Base-by-base conservation (phyloP, 257 asterid species). In the Forsythia viridissima region DNA sequence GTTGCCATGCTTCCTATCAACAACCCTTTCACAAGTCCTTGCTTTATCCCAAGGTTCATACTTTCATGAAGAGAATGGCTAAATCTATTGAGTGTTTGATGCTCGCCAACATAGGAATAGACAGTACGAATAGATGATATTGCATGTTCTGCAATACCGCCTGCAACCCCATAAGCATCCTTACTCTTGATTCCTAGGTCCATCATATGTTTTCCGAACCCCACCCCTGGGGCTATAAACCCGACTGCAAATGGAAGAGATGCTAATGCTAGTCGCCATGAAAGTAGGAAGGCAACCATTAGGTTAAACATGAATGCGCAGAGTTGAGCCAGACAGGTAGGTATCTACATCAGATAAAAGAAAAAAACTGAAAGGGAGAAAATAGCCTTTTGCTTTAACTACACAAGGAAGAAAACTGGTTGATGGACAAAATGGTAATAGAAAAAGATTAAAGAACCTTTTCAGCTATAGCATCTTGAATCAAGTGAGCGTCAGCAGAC, bases 1-100 rank as follows among this genome's bases (percentile, higher is more conserved):
- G 86, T 72, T 9, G 86, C 92, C 83, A 81, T 86, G 84, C 90
- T 86, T 69, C 92, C 92, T 40, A 88, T 80, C 87, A 81, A 79
- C 78, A 80, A 66, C 1, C 92, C 92, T 83, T 86, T 88, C 75
- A 81, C 65, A 44, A 86, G n/a, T 10, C 92, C 92, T 83, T 84
- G 88, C 72, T 80, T 86, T 67, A 88, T 67, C 1, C 92, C 89
- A 20, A 86, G 84, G 21, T 83, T 46, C 73, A 77, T 79, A 81
- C 82, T 81, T 68, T 72, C 76, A 6, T 74, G 42, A 68, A 86
- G 88, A 16, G 87, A 80, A 2, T 13, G 16, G 82, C 83, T 76
- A 80, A 74, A 85, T 37, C 78, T 85, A 0, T 81, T 81, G 4
- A 84, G 81, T 8, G 86, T 84, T 81, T 82, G 77, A 21, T 43